phyloP scores from a whole-genome alignment of 169 alveolate species.

The Sarcocystis neurona region DNA sequence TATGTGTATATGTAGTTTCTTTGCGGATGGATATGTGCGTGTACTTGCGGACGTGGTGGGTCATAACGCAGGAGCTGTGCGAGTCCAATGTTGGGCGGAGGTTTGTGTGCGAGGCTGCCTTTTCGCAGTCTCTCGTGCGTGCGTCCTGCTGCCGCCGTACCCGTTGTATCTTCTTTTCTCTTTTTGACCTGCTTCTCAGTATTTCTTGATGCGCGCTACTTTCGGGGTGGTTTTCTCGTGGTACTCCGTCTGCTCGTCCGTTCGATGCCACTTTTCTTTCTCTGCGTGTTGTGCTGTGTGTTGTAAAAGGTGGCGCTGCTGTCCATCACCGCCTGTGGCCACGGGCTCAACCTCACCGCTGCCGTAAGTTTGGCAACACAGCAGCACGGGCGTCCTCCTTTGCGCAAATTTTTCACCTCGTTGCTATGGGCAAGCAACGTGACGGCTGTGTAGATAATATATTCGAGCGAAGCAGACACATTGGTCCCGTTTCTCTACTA shows the following conservation, averaged over 20 bases:
- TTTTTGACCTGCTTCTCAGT: too few relatives aligned
- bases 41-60: too few relatives aligned
- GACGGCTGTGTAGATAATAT: too few relatives aligned
- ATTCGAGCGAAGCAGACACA: too few relatives aligned
- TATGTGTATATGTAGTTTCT: too few relatives aligned
- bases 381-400: neutral
- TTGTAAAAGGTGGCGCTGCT: constrained; percentile 79
- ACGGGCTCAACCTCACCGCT: constrained; percentile 93
- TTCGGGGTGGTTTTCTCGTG: neutral
- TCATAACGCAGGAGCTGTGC: neutral
- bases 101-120: neutral
- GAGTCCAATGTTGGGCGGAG: neutral
- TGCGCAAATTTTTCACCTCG: too few relatives aligned
- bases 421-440: too few relatives aligned
- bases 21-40: too few relatives aligned
- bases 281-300: neutral
- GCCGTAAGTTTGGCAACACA: constrained; percentile 84
- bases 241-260: neutral
- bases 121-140: neutral
- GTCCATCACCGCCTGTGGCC: constrained; percentile 95
- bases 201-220: neutral
- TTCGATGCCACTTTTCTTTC: neutral
- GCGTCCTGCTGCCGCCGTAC: too few relatives aligned
- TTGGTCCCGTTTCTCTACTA: too few relatives aligned
- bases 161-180: too few relatives aligned